Conservation (phyloP, 768 basidiomycete genomes). For the Kwoniella mangroviensis region DNA sequence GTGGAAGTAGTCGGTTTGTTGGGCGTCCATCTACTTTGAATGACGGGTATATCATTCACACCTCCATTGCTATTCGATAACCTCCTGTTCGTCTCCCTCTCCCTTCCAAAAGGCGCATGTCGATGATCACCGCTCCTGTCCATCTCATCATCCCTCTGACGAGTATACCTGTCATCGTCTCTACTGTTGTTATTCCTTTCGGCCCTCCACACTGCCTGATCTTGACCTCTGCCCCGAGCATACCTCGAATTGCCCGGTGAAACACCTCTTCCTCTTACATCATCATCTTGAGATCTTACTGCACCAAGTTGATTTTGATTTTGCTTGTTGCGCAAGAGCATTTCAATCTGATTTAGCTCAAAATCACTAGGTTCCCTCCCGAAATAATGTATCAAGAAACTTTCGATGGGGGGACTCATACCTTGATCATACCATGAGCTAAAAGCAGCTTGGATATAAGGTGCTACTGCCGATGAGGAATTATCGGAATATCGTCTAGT, state of each 20-base stretch:
- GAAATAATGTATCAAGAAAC: conserved; percentile 47
- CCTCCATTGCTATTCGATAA: not conserved
- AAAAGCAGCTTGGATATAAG: conserved; percentile 50
- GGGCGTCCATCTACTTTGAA: conserved; percentile 17
- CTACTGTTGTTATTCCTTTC: too few species aligned
- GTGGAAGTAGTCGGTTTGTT: not conserved
- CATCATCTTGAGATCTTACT: too few species aligned
- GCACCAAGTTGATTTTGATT: not conserved
- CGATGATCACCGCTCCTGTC: not conserved
- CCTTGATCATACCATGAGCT: conserved; percentile 36
- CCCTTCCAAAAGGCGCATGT: not conserved
- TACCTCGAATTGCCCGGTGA: too few species aligned
- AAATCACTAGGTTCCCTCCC: conserved; percentile 28
- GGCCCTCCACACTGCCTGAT: too few species aligned
- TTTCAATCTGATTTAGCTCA: conserved; percentile 40
- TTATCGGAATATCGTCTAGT: not conserved
- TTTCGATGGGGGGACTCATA: conserved; percentile 29
- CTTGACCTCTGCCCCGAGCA: too few species aligned
- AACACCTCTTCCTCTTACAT: too few species aligned
- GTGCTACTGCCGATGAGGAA: conserved; percentile 32
- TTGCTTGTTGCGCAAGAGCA: conserved; percentile 21
- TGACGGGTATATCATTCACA: conserved; percentile 15
- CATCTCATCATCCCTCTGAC: not conserved
- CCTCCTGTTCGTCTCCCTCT: not conserved
- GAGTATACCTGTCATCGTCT: not conserved